Evolutionary conservation across 2,329 filamentous ascomycete genomes (phyloP), one percentile per base, ranked within the genome.

Genomic region (Neofusicoccum cordaticola): DNA sequence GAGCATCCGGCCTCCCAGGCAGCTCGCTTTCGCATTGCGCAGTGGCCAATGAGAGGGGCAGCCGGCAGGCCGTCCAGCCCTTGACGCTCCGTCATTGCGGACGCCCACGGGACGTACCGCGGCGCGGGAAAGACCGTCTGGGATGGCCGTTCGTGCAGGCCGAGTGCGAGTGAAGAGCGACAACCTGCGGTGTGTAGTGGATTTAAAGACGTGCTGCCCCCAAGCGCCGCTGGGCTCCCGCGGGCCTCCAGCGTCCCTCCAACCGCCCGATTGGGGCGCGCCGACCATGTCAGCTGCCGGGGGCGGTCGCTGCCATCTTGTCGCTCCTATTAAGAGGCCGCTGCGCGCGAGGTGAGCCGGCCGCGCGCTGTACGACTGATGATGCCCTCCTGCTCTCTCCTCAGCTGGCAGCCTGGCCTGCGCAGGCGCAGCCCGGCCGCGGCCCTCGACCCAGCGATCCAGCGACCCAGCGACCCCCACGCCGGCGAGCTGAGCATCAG

Each of bases 91-190:
- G 56, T 60, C 56, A 22, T 47, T 60, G 56, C 42, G 56, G 56
- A 60, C 42, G 56, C 27, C 42, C 56, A 60, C 56, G 56, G 56
- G 56, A 45, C 56, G 56, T 60, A 60, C 56, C 56, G 56, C 56
- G 56, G 56, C 56, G 56, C 56, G 56, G 56, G 56, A 60, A 60
- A 60, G 56, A 45, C 56, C 56, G 56, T n/a, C 56, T 47, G 41
- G 56, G 27, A 60, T 60, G 27, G n/a, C 31, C 42, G 56, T 60
- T 60, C 56, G 53, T 58, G 53, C 53, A 58, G 45, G 22, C 22
- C 53, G 56, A 60, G 27, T 47, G 27, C 56, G 41, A 19, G 56
- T 60, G 42, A 60, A 60, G 56, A 37, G 27, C 11, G 22, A 44
- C 41, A 58, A 58, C 45, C 53, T 58, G 53, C 42, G 41, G 53